Evolutionary conservation across 2,329 filamentous ascomycete species (phyloP).

Genomic region (Fonsecaea multimorphosa): DNA sequence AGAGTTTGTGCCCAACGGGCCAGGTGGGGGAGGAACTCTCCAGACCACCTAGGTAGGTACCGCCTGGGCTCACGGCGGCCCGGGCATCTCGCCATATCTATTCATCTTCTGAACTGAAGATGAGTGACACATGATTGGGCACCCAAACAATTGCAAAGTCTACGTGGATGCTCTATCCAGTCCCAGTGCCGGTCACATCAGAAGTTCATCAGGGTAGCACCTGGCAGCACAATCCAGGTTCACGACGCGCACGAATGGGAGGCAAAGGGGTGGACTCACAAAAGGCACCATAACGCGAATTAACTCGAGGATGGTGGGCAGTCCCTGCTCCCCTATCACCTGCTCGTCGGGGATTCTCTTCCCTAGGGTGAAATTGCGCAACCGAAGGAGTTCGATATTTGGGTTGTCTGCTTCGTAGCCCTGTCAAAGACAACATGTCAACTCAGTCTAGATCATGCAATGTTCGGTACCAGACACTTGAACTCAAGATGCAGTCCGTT

Average conservation of each 20-base stretch:
- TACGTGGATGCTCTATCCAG: constrained; percentile 8
- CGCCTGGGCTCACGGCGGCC: constrained; percentile 19
- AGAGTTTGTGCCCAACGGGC: constrained; percentile 1
- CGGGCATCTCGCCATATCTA: background rate
- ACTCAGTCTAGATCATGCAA: constrained; percentile 6
- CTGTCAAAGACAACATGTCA: constrained; percentile 51
- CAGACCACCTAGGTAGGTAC: constrained; percentile 1
- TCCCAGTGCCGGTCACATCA: constrained; percentile 21
- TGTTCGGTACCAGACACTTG: background rate
- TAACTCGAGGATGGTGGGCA: constrained; percentile 69
- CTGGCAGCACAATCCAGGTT: background rate
- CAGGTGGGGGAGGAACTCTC: constrained; percentile 8
- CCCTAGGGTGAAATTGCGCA: constrained; percentile 78
- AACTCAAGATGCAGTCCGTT: background rate
- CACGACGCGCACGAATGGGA: constrained; percentile 34
- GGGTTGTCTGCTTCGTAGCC: constrained; percentile 75
- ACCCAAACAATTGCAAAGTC: constrained; percentile 2
- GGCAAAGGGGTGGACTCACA: constrained; percentile 63
- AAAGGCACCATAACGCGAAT: constrained; percentile 76
- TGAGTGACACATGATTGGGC: constrained; percentile 12
- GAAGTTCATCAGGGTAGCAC: constrained; percentile 4
- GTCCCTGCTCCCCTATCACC: constrained; percentile 65
- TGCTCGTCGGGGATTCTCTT: constrained; percentile 70
- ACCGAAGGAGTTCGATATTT: constrained; percentile 79
- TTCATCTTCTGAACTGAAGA: background rate